Evolutionary conservation across 805 yeast species (phyloP), one percentile per base, ranked within the genome.

Genomic region (Schwanniomyces vanrijiae): DNA sequence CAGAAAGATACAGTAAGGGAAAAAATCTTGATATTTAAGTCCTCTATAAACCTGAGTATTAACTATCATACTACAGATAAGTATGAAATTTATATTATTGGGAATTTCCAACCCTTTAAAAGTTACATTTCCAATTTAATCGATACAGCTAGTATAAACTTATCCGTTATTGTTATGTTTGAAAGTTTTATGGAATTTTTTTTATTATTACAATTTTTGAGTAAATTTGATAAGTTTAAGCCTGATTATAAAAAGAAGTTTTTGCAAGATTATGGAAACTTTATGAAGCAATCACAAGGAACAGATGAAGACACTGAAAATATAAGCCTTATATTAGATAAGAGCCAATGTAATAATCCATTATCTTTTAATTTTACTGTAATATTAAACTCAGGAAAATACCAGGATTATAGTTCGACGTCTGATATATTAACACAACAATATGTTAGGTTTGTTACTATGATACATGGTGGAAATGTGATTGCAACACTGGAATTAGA

Each of bases 391-490:
- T 29, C 61, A 14, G 45, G 40, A 5, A 20, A 19, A 46, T 44
- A 53, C 34, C 45, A 40, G n/a, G 59, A 58, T 43, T 54, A 50
- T 41, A 48, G 64, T 22, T 45, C 63, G 2, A 49, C 58, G 3
- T 39, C 42, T 10, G 55, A 55, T 37, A 56, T 67, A 9, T 53
- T 49, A 14, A 49, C 62, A 3, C 80, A 77, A 49, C 72, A 75
- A 47, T 42, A 59, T n/a, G 51, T 74, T 9, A 56, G 77, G 14
- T 62, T 64, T 33, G 46, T 69, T 3, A 59, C 67, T 3, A 42
- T 65, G 46, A 61, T 64, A 28, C 75, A 68, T 48, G 70, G 72
- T 1, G 64, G 56, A 0, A 42, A 46, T 28, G 54, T 61, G 28
- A 49, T 54, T 1, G 53, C 55, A 2, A 28, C 54, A 4, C 47